These are phyloP conservation scores for Naganishia sp. DNA, from an alignment of 1,284 basidiomycete genomes.

Conservation along the genomic window DNA sequence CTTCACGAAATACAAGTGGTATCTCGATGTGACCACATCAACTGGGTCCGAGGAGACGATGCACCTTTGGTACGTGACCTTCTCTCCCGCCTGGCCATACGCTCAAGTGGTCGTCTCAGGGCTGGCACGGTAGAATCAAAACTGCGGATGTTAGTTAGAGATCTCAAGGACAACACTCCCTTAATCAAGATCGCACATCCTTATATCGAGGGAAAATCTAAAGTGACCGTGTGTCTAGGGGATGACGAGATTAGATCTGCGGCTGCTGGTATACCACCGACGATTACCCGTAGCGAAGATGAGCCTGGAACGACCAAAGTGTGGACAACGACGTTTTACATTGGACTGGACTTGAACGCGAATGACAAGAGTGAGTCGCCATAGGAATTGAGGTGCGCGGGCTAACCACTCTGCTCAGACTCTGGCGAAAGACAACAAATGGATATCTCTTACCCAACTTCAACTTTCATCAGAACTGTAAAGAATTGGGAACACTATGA, in stretches of 20 bases:
- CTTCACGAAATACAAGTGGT: conserved; percentile 95
- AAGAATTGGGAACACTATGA: conserved; percentile 97
- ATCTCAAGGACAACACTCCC: conserved; percentile 86
- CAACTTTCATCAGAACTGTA: conserved; percentile 91
- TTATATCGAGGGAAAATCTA: conserved; percentile 90
- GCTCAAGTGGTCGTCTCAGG: conserved; percentile 56
- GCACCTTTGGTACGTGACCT: conserved; percentile 78
- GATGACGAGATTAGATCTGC: conserved; percentile 86
- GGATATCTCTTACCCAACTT: conserved; percentile 95
- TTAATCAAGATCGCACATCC: conserved; percentile 90
- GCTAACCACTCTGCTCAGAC: conserved; percentile 36
- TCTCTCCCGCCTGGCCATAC: not conserved
- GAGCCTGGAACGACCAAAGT: conserved; percentile 79
- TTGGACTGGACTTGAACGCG: conserved; percentile 89
- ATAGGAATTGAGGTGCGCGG: not conserved
- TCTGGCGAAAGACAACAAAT: conserved; percentile 63
- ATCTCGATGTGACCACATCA: conserved; percentile 96
- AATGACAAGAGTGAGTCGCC: conserved; percentile 69
- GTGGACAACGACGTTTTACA: conserved; percentile 93
- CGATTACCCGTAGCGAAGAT: conserved; percentile 72
- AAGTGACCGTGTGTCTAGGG: conserved; percentile 76
- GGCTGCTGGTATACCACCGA: conserved; percentile 65
- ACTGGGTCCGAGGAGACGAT: conserved; percentile 79
- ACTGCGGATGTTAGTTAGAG: conserved; percentile 93
- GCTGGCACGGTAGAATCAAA: conserved; percentile 95